phyloP scores from a whole-genome alignment of 2,329 filamentous ascomycete genomes.

The Triangularia verruculosa region DNA sequence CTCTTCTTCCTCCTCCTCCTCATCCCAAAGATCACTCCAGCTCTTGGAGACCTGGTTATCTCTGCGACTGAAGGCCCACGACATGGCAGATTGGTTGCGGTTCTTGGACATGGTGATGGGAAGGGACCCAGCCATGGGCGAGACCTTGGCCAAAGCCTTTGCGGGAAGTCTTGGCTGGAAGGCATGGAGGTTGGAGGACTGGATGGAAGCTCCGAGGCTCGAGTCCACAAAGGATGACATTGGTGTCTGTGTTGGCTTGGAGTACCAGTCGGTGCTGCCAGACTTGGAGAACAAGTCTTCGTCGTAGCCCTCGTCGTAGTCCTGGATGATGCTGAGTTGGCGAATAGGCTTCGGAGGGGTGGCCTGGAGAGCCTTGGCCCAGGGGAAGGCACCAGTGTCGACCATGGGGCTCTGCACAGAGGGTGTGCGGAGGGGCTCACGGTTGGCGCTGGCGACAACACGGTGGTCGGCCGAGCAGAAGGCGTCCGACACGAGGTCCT shows the following conservation, averaged over 20 bases:
- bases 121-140: slow-evolving; percentile 65
- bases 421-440: slow-evolving; percentile 91
- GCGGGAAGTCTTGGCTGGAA: slow-evolving; percentile 41
- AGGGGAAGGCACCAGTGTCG: slow-evolving; percentile 83
- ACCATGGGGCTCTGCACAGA: slow-evolving; percentile 86
- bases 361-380: slow-evolving; percentile 85
- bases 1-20: slow-evolving; percentile 66
- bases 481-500: slow-evolving; percentile 76
- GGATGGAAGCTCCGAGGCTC: slow-evolving; percentile 75
- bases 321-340: slow-evolving; percentile 83
- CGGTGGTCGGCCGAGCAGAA: slow-evolving; percentile 84
- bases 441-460: slow-evolving; percentile 78
- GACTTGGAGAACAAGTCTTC: slow-evolving; percentile 86
- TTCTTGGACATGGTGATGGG: slow-evolving; percentile 79
- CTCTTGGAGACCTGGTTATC: slow-evolving; percentile 84
- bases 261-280: slow-evolving; percentile 74
- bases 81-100: slow-evolving; percentile 65
- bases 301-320: slow-evolving; percentile 67
- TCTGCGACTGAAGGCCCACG: slow-evolving; percentile 74
- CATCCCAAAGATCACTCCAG: slow-evolving; percentile 97
- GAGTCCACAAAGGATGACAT: slow-evolving; percentile 83
- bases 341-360: slow-evolving; percentile 68
- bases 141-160: slow-evolving; percentile 51
- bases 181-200: slow-evolving; percentile 59
- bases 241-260: slow-evolving; percentile 70